Conservation (phyloP, 805 yeast species). For the Barnettozyma sucrosica region DNA sequence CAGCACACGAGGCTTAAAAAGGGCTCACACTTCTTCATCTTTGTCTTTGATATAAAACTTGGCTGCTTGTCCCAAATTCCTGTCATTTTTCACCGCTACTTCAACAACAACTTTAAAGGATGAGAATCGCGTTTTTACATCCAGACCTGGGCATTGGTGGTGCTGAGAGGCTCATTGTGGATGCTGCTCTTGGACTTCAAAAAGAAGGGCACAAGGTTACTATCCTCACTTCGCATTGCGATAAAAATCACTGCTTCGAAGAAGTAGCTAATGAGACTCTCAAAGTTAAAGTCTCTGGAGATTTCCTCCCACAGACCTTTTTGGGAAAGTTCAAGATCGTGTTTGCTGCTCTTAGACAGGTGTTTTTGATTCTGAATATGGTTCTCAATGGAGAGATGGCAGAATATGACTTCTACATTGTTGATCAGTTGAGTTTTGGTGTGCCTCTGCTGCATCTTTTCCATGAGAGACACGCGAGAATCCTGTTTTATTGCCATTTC, state of each 20-base stretch:
- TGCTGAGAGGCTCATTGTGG: conserved; percentile 95
- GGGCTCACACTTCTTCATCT: background rate
- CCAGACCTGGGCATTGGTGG: conserved; percentile 98
- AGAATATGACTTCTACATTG: conserved; percentile 64
- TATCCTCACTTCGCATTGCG: conserved; percentile 88
- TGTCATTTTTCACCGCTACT: background rate
- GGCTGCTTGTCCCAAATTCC: background rate
- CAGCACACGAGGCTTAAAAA: background rate
- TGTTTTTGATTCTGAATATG: conserved; percentile 53
- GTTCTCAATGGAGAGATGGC: conserved; percentile 38
- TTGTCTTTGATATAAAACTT: background rate
- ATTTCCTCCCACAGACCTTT: conserved; percentile 69
- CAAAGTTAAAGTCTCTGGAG: conserved; percentile 72
- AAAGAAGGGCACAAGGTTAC: conserved; percentile 55
- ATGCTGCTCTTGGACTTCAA: conserved; percentile 86
- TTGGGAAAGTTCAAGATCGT: conserved; percentile 67
- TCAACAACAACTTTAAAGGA: background rate
- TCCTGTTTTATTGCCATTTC: conserved; percentile 90
- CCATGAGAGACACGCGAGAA: conserved; percentile 40
- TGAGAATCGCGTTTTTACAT: conserved; percentile 80
- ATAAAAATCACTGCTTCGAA: conserved; percentile 80
- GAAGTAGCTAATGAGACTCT: conserved; percentile 62
- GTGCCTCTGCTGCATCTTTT: conserved; percentile 58
- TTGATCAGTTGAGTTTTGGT: conserved; percentile 85
- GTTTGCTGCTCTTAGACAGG: conserved; percentile 79